A percentile compares a stretch with the other conserved stretches of the same genome.
phyloP scores from a whole-genome alignment of 2,329 filamentous ascomycete species.

The Colletotrichum ledebouriae region DNA sequence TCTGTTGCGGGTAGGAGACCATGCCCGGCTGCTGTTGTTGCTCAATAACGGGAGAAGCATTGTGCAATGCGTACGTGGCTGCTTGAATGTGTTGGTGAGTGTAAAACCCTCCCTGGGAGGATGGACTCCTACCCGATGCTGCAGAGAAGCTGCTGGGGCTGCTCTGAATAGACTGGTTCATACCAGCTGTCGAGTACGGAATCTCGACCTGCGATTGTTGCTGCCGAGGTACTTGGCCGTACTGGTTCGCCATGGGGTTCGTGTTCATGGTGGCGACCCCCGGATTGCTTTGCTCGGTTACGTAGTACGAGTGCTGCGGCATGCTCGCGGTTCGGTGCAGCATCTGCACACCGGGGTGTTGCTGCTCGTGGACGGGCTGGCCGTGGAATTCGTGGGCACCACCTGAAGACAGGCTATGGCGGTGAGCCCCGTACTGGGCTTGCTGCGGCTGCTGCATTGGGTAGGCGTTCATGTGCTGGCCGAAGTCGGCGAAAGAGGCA shows the following conservation, averaged over 20 bases:
- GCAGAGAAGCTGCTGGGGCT: slow-evolving; percentile 72
- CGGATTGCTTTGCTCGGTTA: slow-evolving; percentile 73
- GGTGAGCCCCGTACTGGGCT: slow-evolving; percentile 55
- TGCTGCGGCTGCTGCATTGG: slow-evolving; percentile 56
- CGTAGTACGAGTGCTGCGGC: slow-evolving; percentile 64
- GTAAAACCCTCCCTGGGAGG: slow-evolving; percentile 68
- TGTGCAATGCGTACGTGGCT: slow-evolving; percentile 63
- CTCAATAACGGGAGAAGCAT: slow-evolving; percentile 61
- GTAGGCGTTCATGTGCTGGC: slow-evolving; percentile 62
- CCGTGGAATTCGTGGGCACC: slow-evolving; percentile 61
- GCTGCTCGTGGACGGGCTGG: slow-evolving; percentile 56
- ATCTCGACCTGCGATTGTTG: slow-evolving; percentile 58
- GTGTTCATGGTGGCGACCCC: slow-evolving; percentile 73
- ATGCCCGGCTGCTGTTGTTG: slow-evolving; percentile 57
- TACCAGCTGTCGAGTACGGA: slow-evolving; percentile 62
- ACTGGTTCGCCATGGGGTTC: slow-evolving; percentile 61
- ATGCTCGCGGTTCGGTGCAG: slow-evolving; percentile 64
- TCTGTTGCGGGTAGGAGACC: slow-evolving; percentile 57
- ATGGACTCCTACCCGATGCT: slow-evolving; percentile 65
- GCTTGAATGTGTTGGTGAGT: slow-evolving; percentile 65
- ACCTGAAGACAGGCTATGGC: slow-evolving; percentile 61
- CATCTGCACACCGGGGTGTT: slow-evolving; percentile 61
- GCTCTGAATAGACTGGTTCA: slow-evolving; percentile 67
- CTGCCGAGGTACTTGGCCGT: slow-evolving; percentile 64
- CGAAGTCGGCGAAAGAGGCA: slow-evolving; percentile 68